Evolutionary conservation across 805 yeast species (phyloP), one percentile per base, ranked within the genome.

Genomic region (Wickerhamomyces subpelliculosus): DNA sequence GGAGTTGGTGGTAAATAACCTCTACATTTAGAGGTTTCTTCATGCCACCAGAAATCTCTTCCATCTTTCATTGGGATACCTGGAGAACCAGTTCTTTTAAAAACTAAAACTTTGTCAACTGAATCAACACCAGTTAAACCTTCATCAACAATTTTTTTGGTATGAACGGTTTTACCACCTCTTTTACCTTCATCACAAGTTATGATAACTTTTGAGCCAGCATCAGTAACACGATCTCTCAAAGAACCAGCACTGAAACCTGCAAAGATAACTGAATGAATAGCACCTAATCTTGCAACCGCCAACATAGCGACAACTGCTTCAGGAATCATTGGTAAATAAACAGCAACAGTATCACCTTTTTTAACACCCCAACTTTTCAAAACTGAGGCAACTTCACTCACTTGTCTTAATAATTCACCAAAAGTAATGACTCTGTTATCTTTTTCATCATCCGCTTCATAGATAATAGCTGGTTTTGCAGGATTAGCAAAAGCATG

Each of bases 321-420:
- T 67, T 89, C 96, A 35, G 97, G 95, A 44, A 89, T 89, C 98
- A 93, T 90, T 57, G 98, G 98, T 60, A 90, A 68, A 65, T 90
- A 90, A 42, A 90, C 84, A 35, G 97, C 97, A 41, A 90, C 97
- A 21, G 95, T 84, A 58, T 90, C 98, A 57, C 98, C 98, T 64
- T 86, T 85, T 51, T 72, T 68, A 50, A 90, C 90, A 40, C 98
- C 98, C 75, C 88, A 79, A 41, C 80, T 72, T 46, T 73, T 68
- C 59, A 93, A 73, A 31, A 86, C 82, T 51, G 84, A 89, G 11
- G 97, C 96, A 51, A 88, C 79, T 57, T 83, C 80, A 48, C 84
- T 80, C 32, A 90, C 96, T 49, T 86, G 80, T 55, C 79, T 75
- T 55, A 90, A 73, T 51, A 90, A 74, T 66, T 90, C 93, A 43